A percentile compares a stretch with the other conserved stretches of the same genome.
Conservation (phyloP, 2,329 filamentous ascomycete genomes). For the Pseudogymnoascus sp. region DNA sequence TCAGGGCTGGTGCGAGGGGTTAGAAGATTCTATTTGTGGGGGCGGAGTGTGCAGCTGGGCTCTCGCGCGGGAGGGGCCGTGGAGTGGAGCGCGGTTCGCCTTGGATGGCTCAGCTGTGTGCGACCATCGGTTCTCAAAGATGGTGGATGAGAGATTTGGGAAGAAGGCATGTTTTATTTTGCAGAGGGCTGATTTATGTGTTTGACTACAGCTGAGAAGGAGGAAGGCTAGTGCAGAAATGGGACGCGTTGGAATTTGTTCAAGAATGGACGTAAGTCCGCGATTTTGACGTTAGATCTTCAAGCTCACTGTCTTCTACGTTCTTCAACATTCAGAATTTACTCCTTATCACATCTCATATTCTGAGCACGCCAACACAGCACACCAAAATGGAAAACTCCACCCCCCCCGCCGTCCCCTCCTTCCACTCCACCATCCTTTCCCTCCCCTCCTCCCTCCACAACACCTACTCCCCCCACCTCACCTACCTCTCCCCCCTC, state of each 20-base stretch:
- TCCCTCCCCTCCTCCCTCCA: not conserved
- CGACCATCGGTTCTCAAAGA: not conserved
- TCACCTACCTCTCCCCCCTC: not conserved
- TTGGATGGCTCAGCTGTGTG: not conserved
- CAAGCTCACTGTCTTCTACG: not conserved
- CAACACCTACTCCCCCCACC: not conserved
- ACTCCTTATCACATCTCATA: not conserved
- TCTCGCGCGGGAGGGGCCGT: not conserved
- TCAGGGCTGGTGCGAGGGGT: not conserved
- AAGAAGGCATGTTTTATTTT: not conserved
- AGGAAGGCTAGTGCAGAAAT: not conserved
- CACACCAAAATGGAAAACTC: not conserved
- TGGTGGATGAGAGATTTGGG: not conserved
- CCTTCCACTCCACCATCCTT: not conserved
- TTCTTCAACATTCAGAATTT: not conserved
- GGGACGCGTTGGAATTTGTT: not conserved
- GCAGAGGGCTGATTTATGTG: not conserved
- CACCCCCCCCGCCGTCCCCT: not conserved
- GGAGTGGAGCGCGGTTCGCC: not conserved
- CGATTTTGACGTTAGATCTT: not conserved
- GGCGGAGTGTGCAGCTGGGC: not conserved
- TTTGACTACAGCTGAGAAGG: not conserved
- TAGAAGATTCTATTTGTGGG: not conserved
- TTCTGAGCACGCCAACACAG: not conserved
- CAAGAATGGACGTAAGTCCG: not conserved